These are phyloP conservation scores for Triticum urartu DNA, from an alignment of 176 grass and related monocot species.

Conservation along the genomic window DNA sequence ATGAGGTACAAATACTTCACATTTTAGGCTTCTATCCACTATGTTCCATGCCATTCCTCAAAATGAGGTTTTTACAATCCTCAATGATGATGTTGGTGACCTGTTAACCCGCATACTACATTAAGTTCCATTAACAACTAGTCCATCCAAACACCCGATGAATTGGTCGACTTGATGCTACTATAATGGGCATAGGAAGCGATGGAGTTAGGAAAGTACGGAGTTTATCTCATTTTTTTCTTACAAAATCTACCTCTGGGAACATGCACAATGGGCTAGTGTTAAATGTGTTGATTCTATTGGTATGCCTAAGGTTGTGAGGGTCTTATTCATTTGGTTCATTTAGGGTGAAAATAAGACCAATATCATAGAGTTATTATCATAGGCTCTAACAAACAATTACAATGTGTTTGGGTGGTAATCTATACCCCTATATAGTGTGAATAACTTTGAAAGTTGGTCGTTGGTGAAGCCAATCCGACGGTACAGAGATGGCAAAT, in stretches of 20 bases:
- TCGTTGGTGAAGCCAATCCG: too few species aligned
- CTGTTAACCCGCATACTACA: neutral
- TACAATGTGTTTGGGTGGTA: neutral
- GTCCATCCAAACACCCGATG: neutral
- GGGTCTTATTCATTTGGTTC: neutral
- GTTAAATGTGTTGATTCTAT: neutral
- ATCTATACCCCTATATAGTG: neutral
- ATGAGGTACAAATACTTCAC: constrained; percentile 28
- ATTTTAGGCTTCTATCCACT: neutral
- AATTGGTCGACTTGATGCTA: neutral
- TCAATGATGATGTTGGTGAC: constrained; percentile 6
- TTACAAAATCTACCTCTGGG: neutral
- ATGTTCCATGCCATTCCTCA: neutral
- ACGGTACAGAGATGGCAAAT: too few species aligned
- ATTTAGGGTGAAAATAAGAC: neutral
- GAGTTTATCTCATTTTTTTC: neutral
- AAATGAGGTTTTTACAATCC: constrained; percentile 5
- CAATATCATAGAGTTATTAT: neutral
- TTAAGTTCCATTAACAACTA: neutral
- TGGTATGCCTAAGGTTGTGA: neutral
- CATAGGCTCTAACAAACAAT: neutral
- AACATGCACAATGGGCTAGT: neutral
- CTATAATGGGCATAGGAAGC: neutral
- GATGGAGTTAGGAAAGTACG: neutral
- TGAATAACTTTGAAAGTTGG: too few species aligned